Percentiles rank a stretch among this genome's conserved stretches.
Conservation (phyloP, 371 early-diverging fungal genomes). For the Mortierella sp. region DNA sequence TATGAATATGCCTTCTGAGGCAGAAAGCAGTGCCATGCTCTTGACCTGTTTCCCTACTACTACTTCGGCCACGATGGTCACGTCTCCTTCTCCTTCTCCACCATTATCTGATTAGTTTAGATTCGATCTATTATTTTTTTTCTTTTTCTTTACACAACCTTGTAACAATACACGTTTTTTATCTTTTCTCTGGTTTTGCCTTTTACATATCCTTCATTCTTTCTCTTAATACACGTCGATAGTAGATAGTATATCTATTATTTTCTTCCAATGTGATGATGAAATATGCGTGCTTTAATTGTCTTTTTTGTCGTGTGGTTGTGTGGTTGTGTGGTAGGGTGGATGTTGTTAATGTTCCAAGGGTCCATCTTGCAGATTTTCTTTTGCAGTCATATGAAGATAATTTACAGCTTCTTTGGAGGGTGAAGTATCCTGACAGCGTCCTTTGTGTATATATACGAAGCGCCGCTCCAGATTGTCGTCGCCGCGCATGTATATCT, state of each 20-base stretch:
- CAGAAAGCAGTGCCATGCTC: slow-evolving; percentile 22
- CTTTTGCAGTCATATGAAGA: neutral
- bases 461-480: slow-evolving; percentile 85
- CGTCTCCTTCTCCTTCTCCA: neutral
- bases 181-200: neutral
- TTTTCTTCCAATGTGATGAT: no score
- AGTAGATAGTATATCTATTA: neutral
- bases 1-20: slow-evolving; percentile 35
- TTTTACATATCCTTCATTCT: neutral
- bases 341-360: no score
- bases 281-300: no score
- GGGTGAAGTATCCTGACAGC: slow-evolving; percentile 74
- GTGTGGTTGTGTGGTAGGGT: no score
- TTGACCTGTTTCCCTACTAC: slow-evolving; percentile 11
- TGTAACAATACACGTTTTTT: neutral
- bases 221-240: neutral
- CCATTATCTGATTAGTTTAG: neutral
- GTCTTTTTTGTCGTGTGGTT: no score
- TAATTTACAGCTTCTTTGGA: slow-evolving; percentile 24
- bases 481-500: slow-evolving; percentile 83
- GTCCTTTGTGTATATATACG: slow-evolving; percentile 84
- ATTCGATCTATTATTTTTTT: neutral
- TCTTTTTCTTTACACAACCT: neutral
- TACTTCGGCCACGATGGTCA: neutral
- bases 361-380: neutral